phyloP scores from a whole-genome alignment of 2,329 filamentous ascomycete species.

The Colletotrichum sp. region DNA sequence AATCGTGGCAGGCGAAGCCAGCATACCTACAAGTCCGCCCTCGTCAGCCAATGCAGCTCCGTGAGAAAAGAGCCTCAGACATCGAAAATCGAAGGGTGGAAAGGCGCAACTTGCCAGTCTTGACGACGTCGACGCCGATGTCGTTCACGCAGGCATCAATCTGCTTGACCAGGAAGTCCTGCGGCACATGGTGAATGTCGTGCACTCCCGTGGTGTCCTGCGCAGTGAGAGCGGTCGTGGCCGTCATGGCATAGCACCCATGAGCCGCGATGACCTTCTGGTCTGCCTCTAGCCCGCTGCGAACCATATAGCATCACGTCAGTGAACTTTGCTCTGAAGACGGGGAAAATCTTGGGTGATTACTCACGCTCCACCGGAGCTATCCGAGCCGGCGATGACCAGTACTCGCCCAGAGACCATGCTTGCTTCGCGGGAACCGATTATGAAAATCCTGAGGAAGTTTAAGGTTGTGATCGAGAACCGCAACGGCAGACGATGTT shows the following conservation, averaged over 20 bases:
- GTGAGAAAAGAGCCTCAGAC: background rate
- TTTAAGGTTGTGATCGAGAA: background rate
- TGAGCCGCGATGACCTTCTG: conserved; percentile 94
- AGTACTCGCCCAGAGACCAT: conserved; percentile 64
- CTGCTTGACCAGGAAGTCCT: conserved; percentile 81
- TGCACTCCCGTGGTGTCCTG: conserved; percentile 90
- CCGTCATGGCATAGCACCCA: conserved; percentile 94
- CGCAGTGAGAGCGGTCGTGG: conserved; percentile 92
- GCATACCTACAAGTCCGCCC: conserved; percentile 67
- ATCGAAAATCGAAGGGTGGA: background rate
- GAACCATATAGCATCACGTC: background rate
- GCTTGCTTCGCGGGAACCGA: background rate
- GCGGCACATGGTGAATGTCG: conserved; percentile 79
- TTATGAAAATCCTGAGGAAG: background rate
- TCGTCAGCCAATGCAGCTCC: background rate
- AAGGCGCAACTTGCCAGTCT: conserved; percentile 69
- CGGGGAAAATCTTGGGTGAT: background rate
- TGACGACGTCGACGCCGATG: conserved; percentile 87
- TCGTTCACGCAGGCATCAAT: conserved; percentile 86
- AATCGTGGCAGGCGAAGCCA: conserved; percentile 75
- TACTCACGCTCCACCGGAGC: conserved; percentile 82
- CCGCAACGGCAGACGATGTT: background rate
- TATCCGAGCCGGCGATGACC: conserved; percentile 87
- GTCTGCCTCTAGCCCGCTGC: conserved; percentile 90
- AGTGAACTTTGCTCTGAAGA: background rate